Conservation (phyloP, 2,329 filamentous ascomycete genomes). For the Verticillium isaacii region DNA sequence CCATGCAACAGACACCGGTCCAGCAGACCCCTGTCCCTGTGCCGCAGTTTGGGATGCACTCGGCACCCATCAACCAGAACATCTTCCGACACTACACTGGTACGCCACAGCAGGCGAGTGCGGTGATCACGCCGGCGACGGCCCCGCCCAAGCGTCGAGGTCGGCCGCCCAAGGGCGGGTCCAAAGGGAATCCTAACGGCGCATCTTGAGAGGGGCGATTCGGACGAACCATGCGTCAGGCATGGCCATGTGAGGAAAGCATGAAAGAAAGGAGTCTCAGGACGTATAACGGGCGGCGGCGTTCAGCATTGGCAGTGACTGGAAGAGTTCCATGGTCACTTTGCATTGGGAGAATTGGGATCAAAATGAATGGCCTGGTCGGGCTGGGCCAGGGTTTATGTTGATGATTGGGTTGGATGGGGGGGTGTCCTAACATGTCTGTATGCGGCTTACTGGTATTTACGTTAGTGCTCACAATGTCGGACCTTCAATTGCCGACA, state of each 20-base stretch:
- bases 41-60: constrained; percentile 14
- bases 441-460: neutral
- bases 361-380: neutral
- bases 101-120: constrained; percentile 3
- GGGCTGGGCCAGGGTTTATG: neutral
- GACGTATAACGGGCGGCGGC: neutral
- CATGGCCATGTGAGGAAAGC: neutral
- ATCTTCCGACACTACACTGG: constrained; percentile 12
- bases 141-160: constrained; percentile 10
- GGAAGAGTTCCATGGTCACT: neutral
- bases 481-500: neutral
- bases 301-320: neutral
- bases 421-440: neutral
- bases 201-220: neutral
- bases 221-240: neutral
- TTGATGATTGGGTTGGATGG: neutral
- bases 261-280: neutral
- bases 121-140: constrained; percentile 4
- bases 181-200: constrained; percentile 1
- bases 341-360: neutral
- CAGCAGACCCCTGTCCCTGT: constrained; percentile 14
- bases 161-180: constrained; percentile 9
- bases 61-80: constrained; percentile 2
- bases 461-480: neutral
- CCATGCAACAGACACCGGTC: constrained; percentile 8